Evolutionary conservation across 345 rosid genomes (phyloP).

Genomic region (Brassica cretica): DNA sequence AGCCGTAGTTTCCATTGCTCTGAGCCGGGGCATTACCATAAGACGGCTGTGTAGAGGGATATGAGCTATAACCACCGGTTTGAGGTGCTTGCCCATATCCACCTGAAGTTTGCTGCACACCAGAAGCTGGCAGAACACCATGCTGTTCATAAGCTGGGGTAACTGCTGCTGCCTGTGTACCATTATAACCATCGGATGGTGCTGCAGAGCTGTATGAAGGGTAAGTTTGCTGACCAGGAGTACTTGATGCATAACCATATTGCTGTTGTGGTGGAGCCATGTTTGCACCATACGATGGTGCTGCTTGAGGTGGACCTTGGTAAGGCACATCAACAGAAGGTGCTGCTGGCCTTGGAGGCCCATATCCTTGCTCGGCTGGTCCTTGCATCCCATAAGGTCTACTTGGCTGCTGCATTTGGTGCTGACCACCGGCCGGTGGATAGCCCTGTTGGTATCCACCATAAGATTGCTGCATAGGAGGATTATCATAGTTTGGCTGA

Average conservation of each 20-base stretch:
- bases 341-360: slow-evolving; percentile 49
- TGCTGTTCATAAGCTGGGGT: slow-evolving; percentile 48
- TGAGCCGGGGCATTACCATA: slow-evolving; percentile 61
- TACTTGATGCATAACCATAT: slow-evolving; percentile 65
- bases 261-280: slow-evolving; percentile 61
- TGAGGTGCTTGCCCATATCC: slow-evolving; percentile 58
- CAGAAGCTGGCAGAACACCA: slow-evolving; percentile 52
- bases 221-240: slow-evolving; percentile 62
- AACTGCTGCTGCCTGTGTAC: slow-evolving; percentile 42
- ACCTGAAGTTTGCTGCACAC: slow-evolving; percentile 34
- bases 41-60: slow-evolving; percentile 55
- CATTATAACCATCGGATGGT: slow-evolving; percentile 60
- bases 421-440: slow-evolving; percentile 57
- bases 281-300: slow-evolving; percentile 57
- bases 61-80: slow-evolving; percentile 55
- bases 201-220: slow-evolving; percentile 56
- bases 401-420: slow-evolving; percentile 62
- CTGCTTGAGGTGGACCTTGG: slow-evolving; percentile 52
- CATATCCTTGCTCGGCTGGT: slow-evolving; percentile 57
- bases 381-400: slow-evolving; percentile 67
- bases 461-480: slow-evolving; percentile 56
- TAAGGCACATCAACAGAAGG: slow-evolving; percentile 39
- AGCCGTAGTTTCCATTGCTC: slow-evolving; percentile 57
- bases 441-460: slow-evolving; percentile 64
- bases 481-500: slow-evolving; percentile 59